Evolutionary conservation across 2,329 filamentous ascomycete species (phyloP), one percentile per base, ranked within the genome.

Genomic region (Parascedosporium putredinis): DNA sequence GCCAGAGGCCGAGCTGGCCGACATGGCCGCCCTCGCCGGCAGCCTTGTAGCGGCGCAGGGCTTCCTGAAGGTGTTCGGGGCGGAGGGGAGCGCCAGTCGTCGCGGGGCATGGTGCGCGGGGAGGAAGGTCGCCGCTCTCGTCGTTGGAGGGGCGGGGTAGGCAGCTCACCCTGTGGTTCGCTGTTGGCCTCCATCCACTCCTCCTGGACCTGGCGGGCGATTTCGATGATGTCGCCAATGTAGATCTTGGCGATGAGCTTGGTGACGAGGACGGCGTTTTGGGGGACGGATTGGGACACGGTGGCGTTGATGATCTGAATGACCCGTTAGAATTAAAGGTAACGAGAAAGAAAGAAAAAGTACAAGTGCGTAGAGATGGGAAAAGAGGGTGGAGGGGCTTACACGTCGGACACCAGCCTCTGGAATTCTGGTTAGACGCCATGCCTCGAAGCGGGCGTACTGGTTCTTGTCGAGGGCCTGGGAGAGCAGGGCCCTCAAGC

Each of bases 181-280:
- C 71, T 74, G 12, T 67, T 64, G 5, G 75, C 73, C 1, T 72
- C 69, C 27, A 83, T 70, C 84, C 83, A 88, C 64, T 90, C 83
- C 52, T 74, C 73, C 60, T 89, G 86, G 9, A 89, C 76, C 40
- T 77, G 74, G 47, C 84, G 75, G 8, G 86, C 85, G 45, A 74
- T 70, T 62, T 88, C 85, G 54, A 90, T 83, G 45, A 91, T 73
- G 54, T 88, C 83, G 48, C 84, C 86, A 3, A 86, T 77, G 61
- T 87, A 89, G 53, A 87, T 74, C 65, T 91, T 91, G 45, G 83
- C 81, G 18, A 87, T 84, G 0, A 83, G 80, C 45, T 81, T 83
- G 59, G 90, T 83, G n/a, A 84, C 83, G 20, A 84, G 80, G 53
- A 86, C 82, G 46, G 89, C 83, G 57, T 79, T 84, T 18, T 78